Conservation (phyloP, 306 rosid genomes). For the Macrotyloma uniflorum region DNA sequence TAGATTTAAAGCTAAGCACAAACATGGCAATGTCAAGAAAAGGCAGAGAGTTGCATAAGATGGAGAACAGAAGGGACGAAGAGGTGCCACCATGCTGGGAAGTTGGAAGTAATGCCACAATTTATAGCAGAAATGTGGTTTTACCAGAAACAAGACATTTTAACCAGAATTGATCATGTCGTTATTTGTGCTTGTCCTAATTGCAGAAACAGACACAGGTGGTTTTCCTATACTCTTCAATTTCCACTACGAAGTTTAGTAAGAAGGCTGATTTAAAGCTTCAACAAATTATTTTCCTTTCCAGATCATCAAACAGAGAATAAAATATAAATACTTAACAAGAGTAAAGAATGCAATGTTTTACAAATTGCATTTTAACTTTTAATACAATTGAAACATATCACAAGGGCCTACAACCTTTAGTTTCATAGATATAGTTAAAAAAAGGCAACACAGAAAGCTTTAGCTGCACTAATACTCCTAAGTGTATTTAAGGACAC, state of each 20-base stretch:
- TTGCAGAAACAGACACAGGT: neutral
- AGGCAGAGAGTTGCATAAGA: neutral
- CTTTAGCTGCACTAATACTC: neutral
- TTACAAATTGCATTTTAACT: neutral
- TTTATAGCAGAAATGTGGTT: neutral
- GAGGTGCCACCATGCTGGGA: neutral
- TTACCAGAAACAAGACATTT: neutral
- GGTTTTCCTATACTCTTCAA: too few species aligned
- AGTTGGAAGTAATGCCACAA: neutral
- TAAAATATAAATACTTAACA: neutral
- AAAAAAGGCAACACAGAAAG: neutral
- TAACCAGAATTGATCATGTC: neutral
- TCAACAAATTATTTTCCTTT: too few species aligned
- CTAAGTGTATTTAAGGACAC: constrained; percentile 1
- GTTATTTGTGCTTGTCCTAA: neutral
- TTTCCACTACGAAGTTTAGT: too few species aligned
- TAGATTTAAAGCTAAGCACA: neutral
- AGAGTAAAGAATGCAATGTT: neutral
- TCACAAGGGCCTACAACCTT: neutral
- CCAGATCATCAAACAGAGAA: neutral
- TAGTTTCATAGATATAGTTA: neutral
- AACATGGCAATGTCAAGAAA: neutral
- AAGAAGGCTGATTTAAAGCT: too few species aligned
- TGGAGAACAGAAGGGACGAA: neutral
- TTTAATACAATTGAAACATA: neutral